Evolutionary conservation across 805 yeast genomes (phyloP), one percentile per base, ranked within the genome.

Genomic region (Diddensiella caesifluorescens): DNA sequence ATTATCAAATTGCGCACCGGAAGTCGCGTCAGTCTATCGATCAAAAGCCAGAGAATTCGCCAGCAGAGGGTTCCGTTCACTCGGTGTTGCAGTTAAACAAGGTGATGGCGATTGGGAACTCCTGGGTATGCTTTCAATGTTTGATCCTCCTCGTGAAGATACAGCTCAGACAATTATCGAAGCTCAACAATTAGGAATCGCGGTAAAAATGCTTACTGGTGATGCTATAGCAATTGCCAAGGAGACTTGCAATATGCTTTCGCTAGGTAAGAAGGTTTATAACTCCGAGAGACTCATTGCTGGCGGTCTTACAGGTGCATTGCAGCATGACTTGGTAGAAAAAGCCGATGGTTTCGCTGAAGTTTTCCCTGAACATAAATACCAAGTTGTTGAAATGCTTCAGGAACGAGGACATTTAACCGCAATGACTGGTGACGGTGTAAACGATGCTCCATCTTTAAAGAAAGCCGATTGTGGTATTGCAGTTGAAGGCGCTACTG

Each of bases 101-200:
- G 95, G 95, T 71, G 95, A 87, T 71, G 95, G 94, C 69, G 95
- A 86, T 81, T 87, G 95, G 95, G 95, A 87, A 75, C 82, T 87
- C 62, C 77, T 87, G 64, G 96, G 96, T 73, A 88, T 87, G 74
- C 86, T 87, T 94, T 95, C 96, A 68, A 85, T 95, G 76, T 85
- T 87, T 92, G 96, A 87, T 73, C 96, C 96, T 64, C 95, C 96
- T 71, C 85, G 96, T 80, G 95, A 87, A 69, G 96, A 87, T 70
- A 87, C 96, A 76, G 95, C 95, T 63, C 82, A 80, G 68, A 87
- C 96, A 68, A 92, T 87, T 68, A 68, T 75, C 68, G 96, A 87
- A 77, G 95, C 96, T 60, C 83, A 83, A 76, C 68, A 73, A 60
- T 79, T 87, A 63, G 96, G 96, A 83, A 79, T 87, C 67, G 81